Percentiles rank a stretch among this genome's conserved stretches.
These are phyloP conservation scores for Chrysoporthe cubensis DNA, from an alignment of 2,329 filamentous ascomycete species.

Conservation along the genomic window DNA sequence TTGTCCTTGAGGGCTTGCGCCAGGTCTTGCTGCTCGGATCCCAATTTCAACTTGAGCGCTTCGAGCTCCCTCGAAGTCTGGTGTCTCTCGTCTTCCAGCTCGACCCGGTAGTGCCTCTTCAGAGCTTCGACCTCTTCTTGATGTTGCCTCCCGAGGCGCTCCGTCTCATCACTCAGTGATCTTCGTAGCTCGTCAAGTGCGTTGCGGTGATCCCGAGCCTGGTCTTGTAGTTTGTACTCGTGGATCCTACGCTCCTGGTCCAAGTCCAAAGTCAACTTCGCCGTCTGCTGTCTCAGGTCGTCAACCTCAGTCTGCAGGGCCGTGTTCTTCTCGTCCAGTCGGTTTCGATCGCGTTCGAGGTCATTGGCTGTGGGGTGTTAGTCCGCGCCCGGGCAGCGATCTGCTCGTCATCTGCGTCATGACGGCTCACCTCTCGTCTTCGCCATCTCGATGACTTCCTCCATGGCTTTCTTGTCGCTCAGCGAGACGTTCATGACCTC, in stretches of 20 bases:
- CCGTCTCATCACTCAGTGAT: conserved; percentile 57
- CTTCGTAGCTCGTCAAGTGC: conserved; percentile 59
- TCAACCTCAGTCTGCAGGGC: conserved; percentile 68
- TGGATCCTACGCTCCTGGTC: conserved; percentile 50
- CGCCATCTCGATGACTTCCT: conserved; percentile 74
- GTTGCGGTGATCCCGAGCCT: conserved; percentile 56
- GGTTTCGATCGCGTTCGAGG: conserved; percentile 53
- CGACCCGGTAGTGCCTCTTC: conserved; percentile 63
- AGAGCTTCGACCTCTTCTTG: conserved; percentile 70
- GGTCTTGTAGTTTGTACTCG: conserved; percentile 58
- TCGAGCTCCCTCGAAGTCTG: conserved; percentile 61
- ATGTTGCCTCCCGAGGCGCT: conserved; percentile 63
- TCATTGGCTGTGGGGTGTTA: conserved; percentile 45
- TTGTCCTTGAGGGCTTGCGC: conserved; percentile 53
- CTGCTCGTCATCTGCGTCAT: background rate
- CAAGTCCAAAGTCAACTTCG: conserved; percentile 44
- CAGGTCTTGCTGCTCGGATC: conserved; percentile 56
- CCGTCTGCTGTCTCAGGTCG: conserved; percentile 50
- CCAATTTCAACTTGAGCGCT: conserved; percentile 60
- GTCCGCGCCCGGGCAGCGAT: background rate
- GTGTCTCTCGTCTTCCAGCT: conserved; percentile 67
- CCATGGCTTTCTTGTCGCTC: conserved; percentile 68
- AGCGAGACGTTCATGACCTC: conserved; percentile 72
- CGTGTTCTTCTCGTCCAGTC: conserved; percentile 51
- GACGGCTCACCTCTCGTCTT: conserved; percentile 72